These are phyloP conservation scores for Leccinum subgranulosum DNA, from an alignment of 768 basidiomycete species.

Conservation along the genomic window DNA sequence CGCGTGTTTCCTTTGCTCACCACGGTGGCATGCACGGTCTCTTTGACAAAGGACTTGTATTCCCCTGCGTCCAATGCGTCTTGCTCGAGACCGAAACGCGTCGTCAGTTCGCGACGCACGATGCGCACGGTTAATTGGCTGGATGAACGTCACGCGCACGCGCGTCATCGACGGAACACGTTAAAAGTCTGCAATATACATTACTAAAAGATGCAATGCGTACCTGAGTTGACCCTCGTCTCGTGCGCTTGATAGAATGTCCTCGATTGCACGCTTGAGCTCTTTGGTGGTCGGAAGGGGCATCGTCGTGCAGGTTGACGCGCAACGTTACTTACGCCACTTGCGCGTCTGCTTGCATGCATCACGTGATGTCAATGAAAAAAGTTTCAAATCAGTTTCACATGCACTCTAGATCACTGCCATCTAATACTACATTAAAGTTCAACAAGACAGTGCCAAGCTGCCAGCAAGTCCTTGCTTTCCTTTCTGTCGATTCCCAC, in stretches of 20 bases:
- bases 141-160: neutral
- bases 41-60: slow-evolving; percentile 48
- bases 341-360: neutral
- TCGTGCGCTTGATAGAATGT: slow-evolving; percentile 22
- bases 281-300: slow-evolving; percentile 13
- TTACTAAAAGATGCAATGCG: neutral
- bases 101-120: slow-evolving; percentile 51
- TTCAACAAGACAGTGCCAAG: too few relatives aligned
- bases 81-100: slow-evolving; percentile 39
- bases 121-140: slow-evolving; percentile 44
- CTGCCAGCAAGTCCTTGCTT: too few relatives aligned
- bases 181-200: neutral
- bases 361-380: slow-evolving; percentile 15
- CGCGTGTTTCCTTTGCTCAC: neutral
- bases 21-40: slow-evolving; percentile 14
- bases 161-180: neutral
- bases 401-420: too few relatives aligned
- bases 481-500: too few relatives aligned
- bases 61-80: slow-evolving; percentile 42
- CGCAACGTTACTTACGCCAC: neutral
- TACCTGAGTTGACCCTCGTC: slow-evolving; percentile 21
- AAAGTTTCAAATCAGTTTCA: too few relatives aligned
- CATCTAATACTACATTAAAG: too few relatives aligned
- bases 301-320: slow-evolving; percentile 1
- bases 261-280: slow-evolving; percentile 18